Evolutionary conservation across 805 yeast species (phyloP).

Genomic region (Candida mattraensis): DNA sequence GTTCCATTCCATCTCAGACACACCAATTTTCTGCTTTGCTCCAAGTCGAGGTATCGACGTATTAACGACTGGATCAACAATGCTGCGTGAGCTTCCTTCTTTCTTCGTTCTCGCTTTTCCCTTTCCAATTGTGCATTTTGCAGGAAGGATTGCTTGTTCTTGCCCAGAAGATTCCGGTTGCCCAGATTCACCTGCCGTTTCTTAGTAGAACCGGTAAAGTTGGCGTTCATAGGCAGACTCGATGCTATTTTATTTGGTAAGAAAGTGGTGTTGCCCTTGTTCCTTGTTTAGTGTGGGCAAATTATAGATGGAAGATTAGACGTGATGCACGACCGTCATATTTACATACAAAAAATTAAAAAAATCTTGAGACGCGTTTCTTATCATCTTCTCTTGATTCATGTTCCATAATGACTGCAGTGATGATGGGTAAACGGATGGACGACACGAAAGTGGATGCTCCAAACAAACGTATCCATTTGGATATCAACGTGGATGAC

Average conservation of each 20-base stretch:
- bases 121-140: constrained; percentile 68
- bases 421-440: constrained; percentile 9
- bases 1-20: constrained; percentile 26
- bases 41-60: constrained; percentile 39
- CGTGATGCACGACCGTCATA: constrained; percentile 9
- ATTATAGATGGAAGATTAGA: too few relatives aligned
- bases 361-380: constrained; percentile 11
- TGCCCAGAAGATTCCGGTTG: constrained; percentile 25
- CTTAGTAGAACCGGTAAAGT: constrained; percentile 35
- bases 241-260: constrained; percentile 8
- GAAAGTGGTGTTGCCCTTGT: constrained; percentile 3
- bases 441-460: constrained; percentile 9
- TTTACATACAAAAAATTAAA: not conserved
- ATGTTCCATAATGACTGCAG: constrained; percentile 6
- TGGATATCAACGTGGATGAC: constrained; percentile 24
- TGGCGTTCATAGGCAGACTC: constrained; percentile 23
- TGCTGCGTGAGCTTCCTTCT: constrained; percentile 51
- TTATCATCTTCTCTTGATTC: too few relatives aligned
- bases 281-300: too few relatives aligned
- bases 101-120: constrained; percentile 56
- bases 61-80: constrained; percentile 48
- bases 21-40: constrained; percentile 24
- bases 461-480: constrained; percentile 22
- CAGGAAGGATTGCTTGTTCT: constrained; percentile 46
- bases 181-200: constrained; percentile 52